phyloP scores from a whole-genome alignment of 208 protist genomes.

The Wallacemonas rigidus region DNA sequence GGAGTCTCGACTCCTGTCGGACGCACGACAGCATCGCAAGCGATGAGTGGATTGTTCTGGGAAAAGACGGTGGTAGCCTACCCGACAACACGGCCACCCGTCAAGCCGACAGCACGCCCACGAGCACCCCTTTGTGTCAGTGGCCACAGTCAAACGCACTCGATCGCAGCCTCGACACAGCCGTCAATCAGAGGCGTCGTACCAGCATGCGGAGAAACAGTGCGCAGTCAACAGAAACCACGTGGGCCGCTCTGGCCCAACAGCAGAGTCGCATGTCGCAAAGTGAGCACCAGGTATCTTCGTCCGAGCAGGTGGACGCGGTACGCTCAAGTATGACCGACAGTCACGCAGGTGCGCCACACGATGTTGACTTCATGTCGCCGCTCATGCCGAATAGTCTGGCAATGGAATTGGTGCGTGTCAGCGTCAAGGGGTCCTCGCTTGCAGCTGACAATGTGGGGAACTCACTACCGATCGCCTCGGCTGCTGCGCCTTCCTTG shows the following conservation, averaged over 20 bases:
- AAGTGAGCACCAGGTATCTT: not conserved
- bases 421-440: not conserved
- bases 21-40: not conserved
- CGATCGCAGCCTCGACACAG: not conserved
- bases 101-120: not conserved
- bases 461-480: too few relatives aligned
- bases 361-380: not conserved
- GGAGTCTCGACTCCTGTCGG: not conserved
- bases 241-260: not conserved
- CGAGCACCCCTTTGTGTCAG: slow-evolving; percentile 10
- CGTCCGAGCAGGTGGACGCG: not conserved
- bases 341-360: not conserved
- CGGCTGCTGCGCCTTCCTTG: not conserved
- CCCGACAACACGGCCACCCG: not conserved
- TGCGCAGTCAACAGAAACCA: not conserved
- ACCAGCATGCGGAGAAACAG: not conserved
- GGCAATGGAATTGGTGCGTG: not conserved
- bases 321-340: not conserved
- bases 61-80: too few relatives aligned
- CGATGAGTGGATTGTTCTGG: slow-evolving; percentile 14
- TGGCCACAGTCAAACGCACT: slow-evolving; percentile 10
- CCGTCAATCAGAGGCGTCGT: slow-evolving; percentile 6
- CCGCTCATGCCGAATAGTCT: not conserved
- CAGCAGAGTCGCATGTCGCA: too few relatives aligned
- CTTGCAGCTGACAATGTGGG: not conserved